Conservation (phyloP, 1,284 basidiomycete species). For the Schizophyllum amplum region DNA sequence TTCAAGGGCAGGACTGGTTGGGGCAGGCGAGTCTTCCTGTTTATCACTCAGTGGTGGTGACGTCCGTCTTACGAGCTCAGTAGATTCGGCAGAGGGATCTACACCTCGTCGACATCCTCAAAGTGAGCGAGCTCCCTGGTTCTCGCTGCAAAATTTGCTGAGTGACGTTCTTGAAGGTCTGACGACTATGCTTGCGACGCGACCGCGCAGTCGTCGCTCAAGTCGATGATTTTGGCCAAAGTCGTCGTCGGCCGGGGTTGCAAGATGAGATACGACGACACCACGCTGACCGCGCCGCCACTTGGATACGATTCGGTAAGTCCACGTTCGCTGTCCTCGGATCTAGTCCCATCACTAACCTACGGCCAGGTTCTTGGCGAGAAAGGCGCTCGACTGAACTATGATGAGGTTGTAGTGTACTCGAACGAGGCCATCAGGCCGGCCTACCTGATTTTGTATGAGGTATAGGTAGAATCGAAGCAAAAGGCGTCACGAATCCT, state of each 20-base stretch:
- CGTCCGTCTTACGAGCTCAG: too few species aligned
- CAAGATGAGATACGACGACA: constrained; percentile 47
- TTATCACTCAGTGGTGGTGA: too few species aligned
- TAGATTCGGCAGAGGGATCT: constrained; percentile 37
- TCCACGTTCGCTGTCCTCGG: constrained; percentile 6
- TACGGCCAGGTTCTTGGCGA: constrained; percentile 45
- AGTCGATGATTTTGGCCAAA: constrained; percentile 58
- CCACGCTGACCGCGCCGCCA: constrained; percentile 43
- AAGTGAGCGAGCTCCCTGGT: constrained; percentile 29
- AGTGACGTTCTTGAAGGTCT: constrained; percentile 31
- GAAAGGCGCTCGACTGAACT: constrained; percentile 50
- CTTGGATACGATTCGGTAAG: constrained; percentile 53
- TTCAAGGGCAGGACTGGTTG: constrained; percentile 59
- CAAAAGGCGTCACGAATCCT: too few species aligned
- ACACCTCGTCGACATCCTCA: constrained; percentile 52
- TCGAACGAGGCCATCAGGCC: constrained; percentile 56
- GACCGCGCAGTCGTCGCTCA: constrained; percentile 38
- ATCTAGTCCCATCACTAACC: constrained; percentile 1
- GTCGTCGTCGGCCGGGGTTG: constrained; percentile 61
- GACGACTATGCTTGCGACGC: constrained; percentile 54
- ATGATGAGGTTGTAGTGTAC: constrained; percentile 61
- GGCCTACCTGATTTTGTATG: constrained; percentile 56
- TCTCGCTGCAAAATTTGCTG: not conserved
- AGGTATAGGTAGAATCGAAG: too few species aligned
- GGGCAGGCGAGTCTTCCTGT: constrained; percentile 44